phyloP scores from a whole-genome alignment of 1,284 basidiomycete species.

The Leucocoprinus gongylophorus region DNA sequence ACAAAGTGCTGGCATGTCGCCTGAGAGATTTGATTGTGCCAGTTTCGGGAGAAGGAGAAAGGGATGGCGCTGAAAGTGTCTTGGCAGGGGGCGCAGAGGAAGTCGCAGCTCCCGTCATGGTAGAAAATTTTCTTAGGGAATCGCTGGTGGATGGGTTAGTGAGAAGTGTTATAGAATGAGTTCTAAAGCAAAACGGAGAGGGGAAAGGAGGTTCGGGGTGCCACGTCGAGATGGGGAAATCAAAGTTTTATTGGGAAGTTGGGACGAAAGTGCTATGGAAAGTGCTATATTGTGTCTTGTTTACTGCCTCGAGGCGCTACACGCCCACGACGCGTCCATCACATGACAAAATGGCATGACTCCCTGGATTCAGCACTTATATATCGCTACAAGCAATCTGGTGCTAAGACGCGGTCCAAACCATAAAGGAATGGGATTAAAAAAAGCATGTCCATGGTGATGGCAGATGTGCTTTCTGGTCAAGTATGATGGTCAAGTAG shows the following conservation, averaged over 20 bases:
- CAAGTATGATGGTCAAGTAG: too few species aligned
- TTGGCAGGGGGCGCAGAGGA: constrained; percentile 17
- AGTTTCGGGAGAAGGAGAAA: constrained; percentile 14
- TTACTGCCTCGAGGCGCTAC: constrained; percentile 27
- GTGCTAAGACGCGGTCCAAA: too few species aligned
- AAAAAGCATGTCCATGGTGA: too few species aligned
- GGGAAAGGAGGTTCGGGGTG: constrained; percentile 8
- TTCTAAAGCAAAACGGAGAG: not conserved
- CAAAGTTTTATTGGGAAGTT: not conserved
- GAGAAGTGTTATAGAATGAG: constrained; percentile 2
- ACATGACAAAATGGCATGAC: constrained; percentile 24
- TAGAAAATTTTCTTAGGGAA: not conserved
- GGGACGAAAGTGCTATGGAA: too few species aligned
- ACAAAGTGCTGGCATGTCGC: constrained; percentile 40
- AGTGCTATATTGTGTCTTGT: constrained; percentile 20
- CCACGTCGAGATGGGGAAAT: constrained; percentile 6
- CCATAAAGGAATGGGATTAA: too few species aligned
- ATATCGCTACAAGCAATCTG: too few species aligned
- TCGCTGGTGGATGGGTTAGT: constrained; percentile 10
- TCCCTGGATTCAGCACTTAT: too few species aligned
- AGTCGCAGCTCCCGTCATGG: constrained; percentile 23
- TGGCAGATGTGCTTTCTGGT: too few species aligned
- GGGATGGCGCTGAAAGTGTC: constrained; percentile 21
- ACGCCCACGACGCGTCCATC: constrained; percentile 30
- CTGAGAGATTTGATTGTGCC: constrained; percentile 4